phyloP scores from a whole-genome alignment of 202 grass and related monocot species.

The Elaeis oleifera region DNA sequence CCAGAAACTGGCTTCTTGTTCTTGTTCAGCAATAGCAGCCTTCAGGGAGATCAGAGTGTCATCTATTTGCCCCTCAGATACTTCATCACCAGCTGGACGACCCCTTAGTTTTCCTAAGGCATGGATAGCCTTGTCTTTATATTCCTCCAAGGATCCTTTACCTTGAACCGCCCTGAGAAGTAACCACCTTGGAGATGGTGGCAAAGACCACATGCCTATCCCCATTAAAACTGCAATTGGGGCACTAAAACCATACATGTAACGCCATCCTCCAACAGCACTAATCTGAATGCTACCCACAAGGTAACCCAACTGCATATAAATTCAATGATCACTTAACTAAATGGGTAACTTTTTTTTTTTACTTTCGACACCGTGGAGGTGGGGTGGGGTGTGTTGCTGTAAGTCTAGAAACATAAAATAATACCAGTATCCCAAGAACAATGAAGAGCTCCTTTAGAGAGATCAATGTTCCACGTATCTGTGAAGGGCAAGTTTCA shows the following conservation, averaged over 20 bases:
- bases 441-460: constrained; percentile 96
- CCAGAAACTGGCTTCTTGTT: constrained; percentile 57
- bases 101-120: constrained; percentile 57
- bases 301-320: constrained; percentile 72
- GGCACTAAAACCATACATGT: constrained; percentile 77
- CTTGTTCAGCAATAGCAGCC: constrained; percentile 62
- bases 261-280: constrained; percentile 72
- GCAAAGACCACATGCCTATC: constrained; percentile 64
- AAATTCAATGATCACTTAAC: constrained; percentile 1
- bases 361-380: too few species aligned
- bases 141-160: constrained; percentile 52
- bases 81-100: constrained; percentile 39
- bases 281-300: constrained; percentile 66
- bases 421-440: constrained; percentile 79
- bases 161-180: constrained; percentile 78
- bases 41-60: constrained; percentile 65
- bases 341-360: neutral
- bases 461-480: constrained; percentile 96
- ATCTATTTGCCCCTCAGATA: constrained; percentile 55
- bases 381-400: too few species aligned
- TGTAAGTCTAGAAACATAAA: neutral
- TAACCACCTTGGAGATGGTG: constrained; percentile 75
- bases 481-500: constrained; percentile 72
- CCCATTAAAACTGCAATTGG: constrained; percentile 70
- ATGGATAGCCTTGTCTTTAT: constrained; percentile 63